Evolutionary conservation across 805 yeast species (phyloP).

Genomic region (Candida sithepensis): DNA sequence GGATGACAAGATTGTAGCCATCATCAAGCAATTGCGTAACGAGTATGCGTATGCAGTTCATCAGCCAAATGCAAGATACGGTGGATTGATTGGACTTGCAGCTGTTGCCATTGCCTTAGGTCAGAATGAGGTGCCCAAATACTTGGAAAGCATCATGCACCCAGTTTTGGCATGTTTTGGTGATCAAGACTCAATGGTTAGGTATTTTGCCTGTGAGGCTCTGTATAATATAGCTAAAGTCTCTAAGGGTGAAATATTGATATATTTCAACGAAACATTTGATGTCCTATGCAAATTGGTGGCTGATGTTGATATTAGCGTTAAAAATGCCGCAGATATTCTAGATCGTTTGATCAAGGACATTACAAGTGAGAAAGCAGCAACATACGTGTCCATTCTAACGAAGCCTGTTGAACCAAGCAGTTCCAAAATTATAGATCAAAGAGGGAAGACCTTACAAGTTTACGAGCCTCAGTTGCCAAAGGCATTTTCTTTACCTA

Average conservation of each 20-base stretch:
- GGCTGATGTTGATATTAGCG: conserved; percentile 87
- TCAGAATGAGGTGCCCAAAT: conserved; percentile 72
- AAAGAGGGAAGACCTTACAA: conserved; percentile 57
- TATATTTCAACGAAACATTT: conserved; percentile 90
- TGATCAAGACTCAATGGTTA: conserved; percentile 94
- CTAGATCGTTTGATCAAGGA: conserved; percentile 88
- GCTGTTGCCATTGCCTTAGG: conserved; percentile 95
- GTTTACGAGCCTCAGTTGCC: conserved; percentile 57
- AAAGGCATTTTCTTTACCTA: conserved; percentile 73
- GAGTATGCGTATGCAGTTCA: conserved; percentile 81
- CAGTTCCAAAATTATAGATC: conserved; percentile 43
- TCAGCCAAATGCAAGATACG: conserved; percentile 86
- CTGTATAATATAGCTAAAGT: conserved; percentile 94
- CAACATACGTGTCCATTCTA: conserved; percentile 76
- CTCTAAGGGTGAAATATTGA: conserved; percentile 88
- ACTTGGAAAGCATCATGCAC: conserved; percentile 79
- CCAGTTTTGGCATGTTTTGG: conserved; percentile 95
- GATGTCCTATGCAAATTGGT: conserved; percentile 88
- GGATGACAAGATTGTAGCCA: conserved; percentile 52
- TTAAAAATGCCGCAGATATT: conserved; percentile 92
- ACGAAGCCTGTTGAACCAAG: conserved; percentile 37
- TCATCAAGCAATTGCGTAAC: conserved; percentile 70
- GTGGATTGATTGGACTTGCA: conserved; percentile 93
- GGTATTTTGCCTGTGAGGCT: conserved; percentile 96
- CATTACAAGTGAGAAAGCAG: conserved; percentile 91